Evolutionary conservation across 192 early-diverging fungal genomes (phyloP).

Genomic region (Rhizophagus prolifer): DNA sequence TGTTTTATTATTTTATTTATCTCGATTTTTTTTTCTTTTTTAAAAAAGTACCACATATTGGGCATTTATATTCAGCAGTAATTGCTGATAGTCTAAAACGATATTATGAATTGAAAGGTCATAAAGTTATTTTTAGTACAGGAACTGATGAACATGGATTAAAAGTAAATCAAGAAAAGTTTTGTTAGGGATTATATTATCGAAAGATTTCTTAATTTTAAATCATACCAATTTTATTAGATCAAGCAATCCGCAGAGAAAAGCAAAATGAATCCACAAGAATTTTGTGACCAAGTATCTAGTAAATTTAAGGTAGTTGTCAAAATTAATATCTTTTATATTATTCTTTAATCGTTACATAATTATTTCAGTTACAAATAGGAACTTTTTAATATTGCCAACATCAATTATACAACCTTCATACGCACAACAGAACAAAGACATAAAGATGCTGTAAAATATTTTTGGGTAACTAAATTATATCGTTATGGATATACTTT

Average conservation of each 20-base stretch:
- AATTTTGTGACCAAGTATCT: constrained; percentile 79
- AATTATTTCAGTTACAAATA: constrained; percentile 20
- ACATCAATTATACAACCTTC: constrained; percentile 76
- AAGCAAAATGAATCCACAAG: constrained; percentile 55
- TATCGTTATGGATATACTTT: background rate
- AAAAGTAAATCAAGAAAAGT: constrained; percentile 59
- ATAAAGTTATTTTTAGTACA: constrained; percentile 54
- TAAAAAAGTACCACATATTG: constrained; percentile 81
- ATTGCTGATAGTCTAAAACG: constrained; percentile 80
- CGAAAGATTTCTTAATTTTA: background rate
- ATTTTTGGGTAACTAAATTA: constrained; percentile 67
- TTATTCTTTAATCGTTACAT: background rate
- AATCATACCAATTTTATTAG: constrained; percentile 37
- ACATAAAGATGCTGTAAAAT: constrained; percentile 68
- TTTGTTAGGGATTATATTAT: background rate
- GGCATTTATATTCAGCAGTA: constrained; percentile 89
- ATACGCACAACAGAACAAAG: constrained; percentile 82
- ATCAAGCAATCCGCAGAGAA: constrained; percentile 87
- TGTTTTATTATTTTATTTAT: background rate
- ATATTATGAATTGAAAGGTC: constrained; percentile 71
- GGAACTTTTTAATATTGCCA: constrained; percentile 68
- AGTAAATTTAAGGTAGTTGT: constrained; percentile 47
- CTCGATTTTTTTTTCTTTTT: background rate
- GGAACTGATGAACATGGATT: constrained; percentile 98
- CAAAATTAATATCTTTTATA: background rate